phyloP scores from a whole-genome alignment of 371 early-diverging fungal species.

The Actinomucor elegans region DNA sequence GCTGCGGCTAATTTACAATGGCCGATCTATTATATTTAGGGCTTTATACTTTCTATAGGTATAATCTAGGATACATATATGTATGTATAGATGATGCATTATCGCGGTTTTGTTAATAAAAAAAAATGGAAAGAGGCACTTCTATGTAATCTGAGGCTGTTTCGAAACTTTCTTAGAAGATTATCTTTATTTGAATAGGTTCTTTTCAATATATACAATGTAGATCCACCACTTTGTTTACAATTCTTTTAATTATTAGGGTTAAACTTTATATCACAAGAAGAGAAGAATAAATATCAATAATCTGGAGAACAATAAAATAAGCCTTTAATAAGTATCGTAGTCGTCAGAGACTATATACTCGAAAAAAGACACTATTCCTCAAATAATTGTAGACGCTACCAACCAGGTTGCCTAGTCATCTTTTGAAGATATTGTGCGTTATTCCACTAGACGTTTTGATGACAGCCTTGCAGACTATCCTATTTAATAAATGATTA shows the following conservation, averaged over 20 bases:
- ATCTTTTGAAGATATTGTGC: conserved; percentile 10
- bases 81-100: too few relatives aligned
- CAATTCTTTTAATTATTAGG: conserved; percentile 6
- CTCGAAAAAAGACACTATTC: conserved; percentile 6
- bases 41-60: too few relatives aligned
- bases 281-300: too few relatives aligned
- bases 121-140: conserved; percentile 4
- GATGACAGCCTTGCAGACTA: conserved; percentile 11
- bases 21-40: too few relatives aligned
- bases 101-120: too few relatives aligned
- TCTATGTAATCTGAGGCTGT: conserved; percentile 7
- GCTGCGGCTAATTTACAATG: too few relatives aligned
- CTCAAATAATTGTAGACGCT: conserved; percentile 1
- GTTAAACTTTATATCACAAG: conserved; percentile 8
- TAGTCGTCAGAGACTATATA: conserved; percentile 11
- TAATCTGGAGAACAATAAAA: too few relatives aligned
- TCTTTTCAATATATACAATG: conserved; percentile 9
- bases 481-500: too few relatives aligned
- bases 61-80: too few relatives aligned
- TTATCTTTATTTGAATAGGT: conserved; percentile 9
- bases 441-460: conserved; percentile 7
- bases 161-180: conserved; percentile 6
- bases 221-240: conserved; percentile 10
- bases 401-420: not conserved
- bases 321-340: too few relatives aligned